phyloP scores from a whole-genome alignment of 345 rosid genomes.

The thale cress (Arabidopsis thaliana) region TAIR10.1 NC_003070.9:18321501-18322000 shows the following conservation, averaged over 20 bases:
- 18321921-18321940: slow-evolving; percentile 1
- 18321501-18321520: background rate
- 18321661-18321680: slow-evolving; percentile 19
- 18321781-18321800: background rate
- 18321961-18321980: slow-evolving; percentile 10
- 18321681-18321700: background rate
- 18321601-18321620: background rate
- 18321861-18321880: slow-evolving; percentile 19
- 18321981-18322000: slow-evolving; percentile 39
- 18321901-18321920: slow-evolving; percentile 3
- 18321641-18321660: slow-evolving; percentile 3
- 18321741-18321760: background rate
- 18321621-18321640: slow-evolving; percentile 6
- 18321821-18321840: slow-evolving; percentile 17
- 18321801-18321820: slow-evolving; percentile 18
- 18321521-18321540: slow-evolving; percentile 19
- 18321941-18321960: slow-evolving; percentile 7
- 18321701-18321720: slow-evolving; percentile 18
- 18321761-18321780: background rate
- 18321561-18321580: background rate
- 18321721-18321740: slow-evolving; percentile 4
- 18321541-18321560: slow-evolving; percentile 38
- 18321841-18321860: slow-evolving; percentile 24
- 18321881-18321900: slow-evolving; percentile 17
- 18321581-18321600: slow-evolving; percentile 35